phyloP scores from a whole-genome alignment of 1,284 basidiomycete genomes.

The Moesziomyces sp. region DNA sequence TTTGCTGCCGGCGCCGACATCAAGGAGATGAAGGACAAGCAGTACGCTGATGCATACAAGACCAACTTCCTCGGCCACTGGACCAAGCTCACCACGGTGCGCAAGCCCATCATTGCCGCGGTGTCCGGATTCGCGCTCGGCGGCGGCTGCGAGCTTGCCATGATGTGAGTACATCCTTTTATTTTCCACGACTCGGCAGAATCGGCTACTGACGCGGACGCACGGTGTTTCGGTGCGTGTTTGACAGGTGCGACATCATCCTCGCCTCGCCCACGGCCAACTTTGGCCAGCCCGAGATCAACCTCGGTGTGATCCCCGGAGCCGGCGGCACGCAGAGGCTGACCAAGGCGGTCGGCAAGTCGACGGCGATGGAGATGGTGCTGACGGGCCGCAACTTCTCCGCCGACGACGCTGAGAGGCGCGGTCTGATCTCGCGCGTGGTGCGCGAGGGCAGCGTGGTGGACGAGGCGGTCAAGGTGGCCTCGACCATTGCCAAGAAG shows the following conservation, averaged over 20 bases:
- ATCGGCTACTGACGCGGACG: not conserved
- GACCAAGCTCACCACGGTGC: slow-evolving; percentile 79
- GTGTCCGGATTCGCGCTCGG: slow-evolving; percentile 96
- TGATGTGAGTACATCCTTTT: slow-evolving; percentile 75
- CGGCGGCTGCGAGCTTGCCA: slow-evolving; percentile 94
- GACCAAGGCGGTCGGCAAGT: slow-evolving; percentile 87
- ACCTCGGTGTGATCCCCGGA: slow-evolving; percentile 94
- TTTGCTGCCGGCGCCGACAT: slow-evolving; percentile 96
- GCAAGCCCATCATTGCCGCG: slow-evolving; percentile 94
- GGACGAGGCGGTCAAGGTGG: slow-evolving; percentile 87
- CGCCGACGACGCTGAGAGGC: slow-evolving; percentile 84
- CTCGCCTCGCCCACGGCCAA: slow-evolving; percentile 91
- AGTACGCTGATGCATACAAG: slow-evolving; percentile 87
- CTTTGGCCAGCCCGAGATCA: slow-evolving; percentile 98
- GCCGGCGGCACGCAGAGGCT: slow-evolving; percentile 86
- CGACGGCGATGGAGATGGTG: slow-evolving; percentile 92
- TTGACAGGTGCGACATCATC: slow-evolving; percentile 82
- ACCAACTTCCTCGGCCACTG: slow-evolving; percentile 90
- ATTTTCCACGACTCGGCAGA: not conserved
- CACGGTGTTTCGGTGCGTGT: not conserved
- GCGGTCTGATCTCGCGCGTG: slow-evolving; percentile 85
- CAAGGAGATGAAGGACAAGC: slow-evolving; percentile 92
- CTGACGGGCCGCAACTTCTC: slow-evolving; percentile 80
- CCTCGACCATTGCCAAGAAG: slow-evolving; percentile 83
- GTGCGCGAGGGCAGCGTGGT: slow-evolving; percentile 79